Percentiles rank a stretch among this genome's conserved stretches.
These are phyloP conservation scores for Amaranthus tricolor DNA, from an alignment of 179 eudicot species.

Conservation along the genomic window DNA sequence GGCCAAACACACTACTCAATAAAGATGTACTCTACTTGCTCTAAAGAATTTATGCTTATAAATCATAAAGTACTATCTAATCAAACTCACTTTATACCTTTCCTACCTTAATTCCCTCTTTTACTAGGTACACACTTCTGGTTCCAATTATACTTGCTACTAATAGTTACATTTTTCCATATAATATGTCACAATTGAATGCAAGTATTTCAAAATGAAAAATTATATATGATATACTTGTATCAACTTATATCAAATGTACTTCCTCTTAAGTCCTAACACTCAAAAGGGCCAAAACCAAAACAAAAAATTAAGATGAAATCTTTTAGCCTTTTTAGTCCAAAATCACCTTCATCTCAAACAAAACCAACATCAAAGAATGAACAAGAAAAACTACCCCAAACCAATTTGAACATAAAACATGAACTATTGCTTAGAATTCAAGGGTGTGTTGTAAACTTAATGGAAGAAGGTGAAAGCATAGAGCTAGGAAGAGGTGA, in stretches of 20 bases:
- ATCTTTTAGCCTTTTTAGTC: neutral
- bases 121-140: neutral
- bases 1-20: too few species aligned
- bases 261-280: neutral
- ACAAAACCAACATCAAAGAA: conserved; percentile 4
- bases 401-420: conserved; percentile 22
- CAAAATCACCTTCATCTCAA: conserved; percentile 11
- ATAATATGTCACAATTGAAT: too few species aligned
- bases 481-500: conserved; percentile 61
- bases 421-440: conserved; percentile 53
- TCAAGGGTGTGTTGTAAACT: conserved; percentile 66
- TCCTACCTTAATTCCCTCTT: neutral
- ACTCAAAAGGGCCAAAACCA: neutral
- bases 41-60: conserved; percentile 8
- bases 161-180: too few species aligned
- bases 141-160: too few species aligned
- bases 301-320: conserved; percentile 13
- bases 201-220: too few species aligned
- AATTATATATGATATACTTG: neutral
- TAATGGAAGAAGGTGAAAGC: conserved; percentile 77
- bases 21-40: conserved; percentile 9
- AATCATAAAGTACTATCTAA: neutral
- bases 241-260: neutral
- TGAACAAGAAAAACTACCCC: conserved; percentile 9
- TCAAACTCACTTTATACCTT: neutral